phyloP scores from a whole-genome alignment of 495 filamentous ascomycete genomes.

The Penicillium odoratum region DNA sequence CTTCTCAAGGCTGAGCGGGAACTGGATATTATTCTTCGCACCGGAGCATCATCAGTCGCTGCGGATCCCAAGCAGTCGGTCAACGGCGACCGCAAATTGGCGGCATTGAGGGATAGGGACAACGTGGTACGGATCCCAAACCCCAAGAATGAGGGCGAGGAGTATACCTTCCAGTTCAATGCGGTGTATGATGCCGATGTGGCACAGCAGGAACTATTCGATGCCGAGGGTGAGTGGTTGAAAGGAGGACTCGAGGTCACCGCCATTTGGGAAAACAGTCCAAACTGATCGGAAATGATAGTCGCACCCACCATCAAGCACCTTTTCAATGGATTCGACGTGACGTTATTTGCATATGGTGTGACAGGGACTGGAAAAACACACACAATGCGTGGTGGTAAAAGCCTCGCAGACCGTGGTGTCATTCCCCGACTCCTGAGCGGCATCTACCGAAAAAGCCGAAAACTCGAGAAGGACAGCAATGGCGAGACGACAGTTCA shows the following conservation, averaged over 20 bases:
- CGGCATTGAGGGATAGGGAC: constrained; percentile 52
- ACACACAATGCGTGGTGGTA: constrained; percentile 95
- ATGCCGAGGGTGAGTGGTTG: constrained; percentile 71
- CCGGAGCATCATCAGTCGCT: constrained; percentile 36
- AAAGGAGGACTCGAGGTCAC: neutral
- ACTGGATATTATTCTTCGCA: constrained; percentile 78
- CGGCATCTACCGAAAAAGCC: constrained; percentile 77
- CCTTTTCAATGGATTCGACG: constrained; percentile 89
- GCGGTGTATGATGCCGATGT: constrained; percentile 79
- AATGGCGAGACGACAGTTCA: constrained; percentile 69
- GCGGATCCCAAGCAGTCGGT: constrained; percentile 27
- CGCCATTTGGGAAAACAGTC: neutral
- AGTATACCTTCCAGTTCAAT: constrained; percentile 94
- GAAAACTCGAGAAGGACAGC: constrained; percentile 86
- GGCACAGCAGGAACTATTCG: constrained; percentile 83
- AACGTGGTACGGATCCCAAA: constrained; percentile 88
- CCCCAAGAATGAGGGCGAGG: constrained; percentile 86
- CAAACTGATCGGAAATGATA: constrained; percentile 24
- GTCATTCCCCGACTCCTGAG: constrained; percentile 89
- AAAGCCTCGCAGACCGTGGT: constrained; percentile 83
- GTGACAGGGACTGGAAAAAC: constrained; percentile 97
- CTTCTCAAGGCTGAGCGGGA: constrained; percentile 79
- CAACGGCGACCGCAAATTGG: constrained; percentile 35
- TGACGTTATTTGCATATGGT: constrained; percentile 94
- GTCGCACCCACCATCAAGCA: constrained; percentile 82